Base-by-base conservation (phyloP, 2,329 filamentous ascomycete species). In the Claviceps spartinae region DNA sequence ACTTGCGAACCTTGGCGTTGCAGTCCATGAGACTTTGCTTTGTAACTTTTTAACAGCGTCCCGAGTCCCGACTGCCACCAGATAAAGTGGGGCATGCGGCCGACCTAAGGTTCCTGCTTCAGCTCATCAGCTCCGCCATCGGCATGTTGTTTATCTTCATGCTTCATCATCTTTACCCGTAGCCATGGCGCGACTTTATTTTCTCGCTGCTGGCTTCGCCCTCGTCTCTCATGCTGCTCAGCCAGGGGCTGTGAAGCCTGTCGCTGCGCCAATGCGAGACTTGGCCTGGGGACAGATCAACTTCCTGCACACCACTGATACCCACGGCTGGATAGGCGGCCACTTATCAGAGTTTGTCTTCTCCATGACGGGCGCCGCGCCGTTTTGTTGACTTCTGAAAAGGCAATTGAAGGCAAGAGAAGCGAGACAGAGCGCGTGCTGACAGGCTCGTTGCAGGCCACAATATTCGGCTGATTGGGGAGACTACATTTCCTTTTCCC, bases 391-490 rank as follows among this genome's bases (percentile, higher is more conserved):
- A 34, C 30, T 34, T 34, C 9, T 4, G 9, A 11, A 34, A 34
- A 34, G 30, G 30, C 30, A 34, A 4, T 34, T 34, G 30, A 11
- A 11, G 30, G 30, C 30, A 34, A 30, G 30, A 34, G 30, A 34
- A 11, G 30, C 8, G 9, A 34, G 30, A 34, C 30, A 34, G 30
- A 34, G 30, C 30, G 30, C 30, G 30, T 34, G 30, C 30, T 34
- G 30, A 34, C 30, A 34, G 30, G 30, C 30, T 24, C 6, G 8
- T 16, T 14, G 43, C 56, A 88, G 85, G 70, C 77, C 88, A 2
- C 91, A 93, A 54, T 98, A 94, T 68, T 90, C 88, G 6, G 91
- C 88, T 47, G 93, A 98, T 67, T 97, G 93, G 89, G 93, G 93
- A 54, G 93, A 98, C 69, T 98, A 97, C 68, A 78, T 97, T 61